Evolutionary conservation across 495 filamentous ascomycete genomes (phyloP).

Genomic region (Neurospora sp.): DNA sequence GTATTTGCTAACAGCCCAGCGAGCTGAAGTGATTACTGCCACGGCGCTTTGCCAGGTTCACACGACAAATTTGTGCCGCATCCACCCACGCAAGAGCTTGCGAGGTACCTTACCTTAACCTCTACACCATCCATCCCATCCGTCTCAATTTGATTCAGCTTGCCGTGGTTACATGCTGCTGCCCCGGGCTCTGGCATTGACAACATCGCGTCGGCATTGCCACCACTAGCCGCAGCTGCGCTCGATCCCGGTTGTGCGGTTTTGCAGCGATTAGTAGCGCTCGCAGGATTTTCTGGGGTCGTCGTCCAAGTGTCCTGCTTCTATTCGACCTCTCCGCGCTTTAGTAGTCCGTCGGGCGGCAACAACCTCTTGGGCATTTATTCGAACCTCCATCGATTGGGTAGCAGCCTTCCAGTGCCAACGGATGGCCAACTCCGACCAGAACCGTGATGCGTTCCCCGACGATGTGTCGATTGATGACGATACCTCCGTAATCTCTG

Average conservation of each 20-base stretch:
- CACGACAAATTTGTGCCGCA: not conserved
- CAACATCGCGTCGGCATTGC: not conserved
- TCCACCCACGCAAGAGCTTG: not conserved
- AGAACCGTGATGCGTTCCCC: slow-evolving; percentile 40
- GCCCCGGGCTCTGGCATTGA: not conserved
- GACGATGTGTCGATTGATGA: slow-evolving; percentile 38
- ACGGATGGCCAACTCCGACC: slow-evolving; percentile 46
- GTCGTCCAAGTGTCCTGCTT: not conserved
- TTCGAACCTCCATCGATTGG: not conserved
- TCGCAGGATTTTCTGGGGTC: not conserved
- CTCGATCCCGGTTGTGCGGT: not conserved
- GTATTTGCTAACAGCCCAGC: not conserved
- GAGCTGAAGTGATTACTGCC: not conserved
- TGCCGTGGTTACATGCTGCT: not conserved
- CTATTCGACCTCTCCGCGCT: not conserved
- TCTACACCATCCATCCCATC: not conserved
- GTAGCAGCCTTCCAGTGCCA: slow-evolving; percentile 3
- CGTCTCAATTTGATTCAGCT: not conserved
- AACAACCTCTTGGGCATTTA: not conserved
- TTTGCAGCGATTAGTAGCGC: not conserved
- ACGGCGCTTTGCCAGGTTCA: not conserved
- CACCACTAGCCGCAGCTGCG: not conserved
- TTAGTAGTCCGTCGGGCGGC: not conserved
- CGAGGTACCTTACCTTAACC: not conserved
- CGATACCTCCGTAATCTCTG: slow-evolving; percentile 42